Conservation (phyloP, 371 early-diverging fungal species). For the Syncephalastrum racemosum region DNA sequence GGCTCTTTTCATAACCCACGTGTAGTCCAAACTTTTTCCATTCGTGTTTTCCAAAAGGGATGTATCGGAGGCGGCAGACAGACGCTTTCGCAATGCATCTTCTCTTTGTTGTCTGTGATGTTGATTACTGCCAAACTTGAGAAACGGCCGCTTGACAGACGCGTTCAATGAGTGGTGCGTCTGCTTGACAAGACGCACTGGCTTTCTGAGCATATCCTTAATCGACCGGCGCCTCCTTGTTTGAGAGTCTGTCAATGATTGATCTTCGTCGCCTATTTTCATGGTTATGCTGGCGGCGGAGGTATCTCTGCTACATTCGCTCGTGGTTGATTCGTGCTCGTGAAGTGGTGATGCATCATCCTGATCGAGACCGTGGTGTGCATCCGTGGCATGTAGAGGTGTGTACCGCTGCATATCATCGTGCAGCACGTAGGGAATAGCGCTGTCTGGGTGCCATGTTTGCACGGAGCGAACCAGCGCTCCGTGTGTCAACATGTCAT, state of each 20-base stretch:
- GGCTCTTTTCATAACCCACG: too few relatives aligned
- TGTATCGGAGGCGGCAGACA: too few relatives aligned
- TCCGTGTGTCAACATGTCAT: not conserved
- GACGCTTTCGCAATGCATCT: too few relatives aligned
- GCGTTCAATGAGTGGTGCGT: slow-evolving; percentile 17
- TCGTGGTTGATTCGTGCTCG: too few relatives aligned
- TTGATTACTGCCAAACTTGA: not conserved
- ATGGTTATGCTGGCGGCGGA: too few relatives aligned
- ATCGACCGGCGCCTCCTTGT: slow-evolving; percentile 1
- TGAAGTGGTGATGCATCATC: too few relatives aligned
- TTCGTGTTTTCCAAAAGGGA: not conserved
- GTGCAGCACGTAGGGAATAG: not conserved
- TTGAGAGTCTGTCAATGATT: not conserved
- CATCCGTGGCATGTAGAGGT: too few relatives aligned
- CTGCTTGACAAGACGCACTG: slow-evolving; percentile 14
- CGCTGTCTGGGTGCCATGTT: not conserved
- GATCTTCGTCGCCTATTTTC: not conserved
- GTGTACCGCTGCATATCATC: too few relatives aligned
- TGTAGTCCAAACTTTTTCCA: not conserved
- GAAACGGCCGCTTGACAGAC: slow-evolving; percentile 16
- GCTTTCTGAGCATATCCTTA: slow-evolving; percentile 7
- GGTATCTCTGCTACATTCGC: too few relatives aligned
- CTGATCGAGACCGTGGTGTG: too few relatives aligned
- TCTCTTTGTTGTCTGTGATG: slow-evolving; percentile 4
- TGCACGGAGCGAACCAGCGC: not conserved